These are phyloP conservation scores for Lithocarpus polystachyus DNA, from an alignment of 306 rosid species.

Conservation along the genomic window DNA sequence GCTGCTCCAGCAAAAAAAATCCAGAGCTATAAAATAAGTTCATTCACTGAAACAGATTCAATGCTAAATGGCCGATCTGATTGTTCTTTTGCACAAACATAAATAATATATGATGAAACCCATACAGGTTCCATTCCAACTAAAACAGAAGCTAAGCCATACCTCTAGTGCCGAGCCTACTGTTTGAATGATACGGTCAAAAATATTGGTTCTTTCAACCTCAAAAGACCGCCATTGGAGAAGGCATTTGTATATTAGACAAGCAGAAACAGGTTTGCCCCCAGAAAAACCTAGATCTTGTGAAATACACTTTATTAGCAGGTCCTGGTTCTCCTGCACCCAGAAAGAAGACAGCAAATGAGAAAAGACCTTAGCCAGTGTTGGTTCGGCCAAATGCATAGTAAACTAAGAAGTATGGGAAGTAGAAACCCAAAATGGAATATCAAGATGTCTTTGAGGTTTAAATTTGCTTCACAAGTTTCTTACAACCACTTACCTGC, in stretches of 20 bases:
- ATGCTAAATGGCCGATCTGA: slow-evolving; percentile 1
- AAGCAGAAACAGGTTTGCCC: slow-evolving; percentile 91
- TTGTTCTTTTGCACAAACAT: no score
- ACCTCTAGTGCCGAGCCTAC: slow-evolving; percentile 96
- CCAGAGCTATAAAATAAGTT: no score
- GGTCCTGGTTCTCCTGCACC: slow-evolving; percentile 95
- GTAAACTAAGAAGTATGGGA: slow-evolving; percentile 1
- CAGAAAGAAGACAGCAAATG: slow-evolving; percentile 21
- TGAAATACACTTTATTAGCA: slow-evolving; percentile 77
- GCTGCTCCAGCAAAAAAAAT: no score
- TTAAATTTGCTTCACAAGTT: slow-evolving; percentile 19
- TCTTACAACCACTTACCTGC: slow-evolving; percentile 60
- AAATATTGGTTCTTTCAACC: slow-evolving; percentile 96
- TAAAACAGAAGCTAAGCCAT: neutral
- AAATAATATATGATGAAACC: no score
- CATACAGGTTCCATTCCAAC: no score
- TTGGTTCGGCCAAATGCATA: no score
- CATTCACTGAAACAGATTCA: neutral
- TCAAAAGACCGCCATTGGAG: slow-evolving; percentile 99
- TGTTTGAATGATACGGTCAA: slow-evolving; percentile 90
- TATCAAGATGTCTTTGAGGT: slow-evolving; percentile 14
- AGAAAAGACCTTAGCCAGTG: neutral
- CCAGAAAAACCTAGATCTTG: slow-evolving; percentile 96
- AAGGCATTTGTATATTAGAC: slow-evolving; percentile 93
- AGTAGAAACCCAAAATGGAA: slow-evolving; percentile 15